Conservation (phyloP, 2,329 filamentous ascomycete genomes). For the Ceratocystiopsis sp. region DNA sequence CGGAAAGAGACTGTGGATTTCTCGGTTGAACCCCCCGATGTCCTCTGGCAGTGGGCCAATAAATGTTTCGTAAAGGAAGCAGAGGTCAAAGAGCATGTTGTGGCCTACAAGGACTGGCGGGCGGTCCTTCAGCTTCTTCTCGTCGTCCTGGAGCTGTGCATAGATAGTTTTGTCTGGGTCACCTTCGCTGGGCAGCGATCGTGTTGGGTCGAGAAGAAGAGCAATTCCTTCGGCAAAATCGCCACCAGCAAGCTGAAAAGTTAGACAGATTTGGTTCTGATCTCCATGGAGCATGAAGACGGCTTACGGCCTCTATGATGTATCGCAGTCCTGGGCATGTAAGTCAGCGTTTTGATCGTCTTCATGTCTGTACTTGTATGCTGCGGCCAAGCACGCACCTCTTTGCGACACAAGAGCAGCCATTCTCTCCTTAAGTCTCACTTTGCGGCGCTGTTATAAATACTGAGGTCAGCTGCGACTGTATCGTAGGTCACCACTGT, state of each 20-base stretch:
- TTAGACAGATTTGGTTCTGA: background rate
- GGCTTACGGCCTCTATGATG: slow-evolving; percentile 16
- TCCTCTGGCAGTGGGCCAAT: slow-evolving; percentile 37
- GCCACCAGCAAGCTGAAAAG: slow-evolving; percentile 12
- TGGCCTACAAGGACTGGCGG: slow-evolving; percentile 38
- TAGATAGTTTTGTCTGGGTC: too few relatives aligned
- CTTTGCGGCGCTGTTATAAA: too few relatives aligned
- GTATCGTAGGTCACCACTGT: too few relatives aligned
- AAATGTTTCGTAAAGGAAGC: slow-evolving; percentile 47
- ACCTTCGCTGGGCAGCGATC: too few relatives aligned
- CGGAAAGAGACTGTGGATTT: slow-evolving; percentile 29
- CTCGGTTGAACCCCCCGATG: slow-evolving; percentile 32
- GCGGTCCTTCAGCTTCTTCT: slow-evolving; percentile 15
- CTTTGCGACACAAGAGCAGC: background rate
- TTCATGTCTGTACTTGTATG: background rate
- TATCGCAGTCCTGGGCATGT: slow-evolving; percentile 9
- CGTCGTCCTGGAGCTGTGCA: background rate
- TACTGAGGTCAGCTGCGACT: too few relatives aligned
- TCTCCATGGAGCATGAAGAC: background rate
- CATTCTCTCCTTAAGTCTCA: too few relatives aligned
- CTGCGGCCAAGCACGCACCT: background rate
- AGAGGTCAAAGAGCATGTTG: slow-evolving; percentile 47
- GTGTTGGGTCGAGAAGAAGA: too few relatives aligned
- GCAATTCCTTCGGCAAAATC: slow-evolving; percentile 10
- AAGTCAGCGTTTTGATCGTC: background rate